Conservation (phyloP, 1,284 basidiomycete species). For the Trametes pubescens region DNA sequence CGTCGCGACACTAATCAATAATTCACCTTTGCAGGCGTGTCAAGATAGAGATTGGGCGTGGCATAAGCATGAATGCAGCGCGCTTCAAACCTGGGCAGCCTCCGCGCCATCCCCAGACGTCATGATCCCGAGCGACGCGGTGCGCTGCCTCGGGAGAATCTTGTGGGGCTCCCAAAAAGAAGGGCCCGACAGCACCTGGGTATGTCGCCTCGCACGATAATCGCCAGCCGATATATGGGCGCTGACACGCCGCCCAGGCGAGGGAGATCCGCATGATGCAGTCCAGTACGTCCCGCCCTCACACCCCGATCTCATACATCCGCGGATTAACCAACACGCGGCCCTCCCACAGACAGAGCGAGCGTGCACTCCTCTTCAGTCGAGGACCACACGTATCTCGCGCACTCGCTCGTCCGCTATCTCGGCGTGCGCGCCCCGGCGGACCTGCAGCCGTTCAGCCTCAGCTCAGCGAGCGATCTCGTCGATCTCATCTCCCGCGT, state of each 20-base stretch:
- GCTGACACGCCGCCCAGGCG: slow-evolving; percentile 53
- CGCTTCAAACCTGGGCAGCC: slow-evolving; percentile 66
- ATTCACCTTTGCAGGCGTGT: slow-evolving; percentile 60
- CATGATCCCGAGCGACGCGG: slow-evolving; percentile 72
- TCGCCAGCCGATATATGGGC: slow-evolving; percentile 8
- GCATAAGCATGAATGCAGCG: slow-evolving; percentile 82
- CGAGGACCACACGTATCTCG: slow-evolving; percentile 70
- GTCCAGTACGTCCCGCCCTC: slow-evolving; percentile 63
- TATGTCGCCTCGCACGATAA: slow-evolving; percentile 45
- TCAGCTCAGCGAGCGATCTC: slow-evolving; percentile 65
- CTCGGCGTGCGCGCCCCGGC: slow-evolving; percentile 64
- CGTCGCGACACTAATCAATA: not conserved
- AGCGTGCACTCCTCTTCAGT: slow-evolving; percentile 55
- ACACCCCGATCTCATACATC: not conserved
- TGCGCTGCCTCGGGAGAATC: slow-evolving; percentile 80
- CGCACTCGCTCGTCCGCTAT: slow-evolving; percentile 75
- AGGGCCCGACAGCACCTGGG: slow-evolving; percentile 65
- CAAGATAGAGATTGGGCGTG: slow-evolving; percentile 80
- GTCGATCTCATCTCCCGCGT: slow-evolving; percentile 79
- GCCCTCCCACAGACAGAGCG: slow-evolving; percentile 53
- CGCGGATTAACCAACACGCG: not conserved
- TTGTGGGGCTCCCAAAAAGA: slow-evolving; percentile 71
- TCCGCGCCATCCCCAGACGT: slow-evolving; percentile 55
- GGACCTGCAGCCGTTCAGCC: slow-evolving; percentile 64
- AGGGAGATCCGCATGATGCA: slow-evolving; percentile 75